Evolutionary conservation across 2,329 filamentous ascomycete species (phyloP).

Genomic region (Colletotrichum godetiae): DNA sequence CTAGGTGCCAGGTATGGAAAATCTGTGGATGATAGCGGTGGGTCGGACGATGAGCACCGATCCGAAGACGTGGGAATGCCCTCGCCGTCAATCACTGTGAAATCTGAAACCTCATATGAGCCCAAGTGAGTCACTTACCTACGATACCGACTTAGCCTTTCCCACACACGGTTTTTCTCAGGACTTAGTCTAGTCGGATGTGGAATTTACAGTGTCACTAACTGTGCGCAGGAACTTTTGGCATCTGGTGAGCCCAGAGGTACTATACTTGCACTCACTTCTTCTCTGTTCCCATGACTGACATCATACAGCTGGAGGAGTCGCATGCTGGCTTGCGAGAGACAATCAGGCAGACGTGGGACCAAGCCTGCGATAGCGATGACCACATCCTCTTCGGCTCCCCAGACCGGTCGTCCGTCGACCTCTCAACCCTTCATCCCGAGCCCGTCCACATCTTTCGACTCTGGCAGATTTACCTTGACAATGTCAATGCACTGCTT

Average conservation of each 20-base stretch:
- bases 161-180: no score
- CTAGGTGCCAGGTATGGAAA: not conserved
- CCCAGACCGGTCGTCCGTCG: not conserved
- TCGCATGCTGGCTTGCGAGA: not conserved
- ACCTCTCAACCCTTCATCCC: not conserved
- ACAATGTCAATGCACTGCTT: not conserved
- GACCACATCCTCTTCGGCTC: not conserved
- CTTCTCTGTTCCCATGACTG: not conserved
- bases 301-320: not conserved
- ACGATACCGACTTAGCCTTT: not conserved
- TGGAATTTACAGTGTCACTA: not conserved
- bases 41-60: constrained; percentile 43
- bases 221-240: not conserved
- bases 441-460: not conserved
- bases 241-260: not conserved
- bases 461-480: not conserved
- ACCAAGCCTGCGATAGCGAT: not conserved
- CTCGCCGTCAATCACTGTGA: not conserved
- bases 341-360: not conserved
- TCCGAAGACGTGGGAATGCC: not conserved
- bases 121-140: not conserved
- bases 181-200: not conserved
- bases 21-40: constrained; percentile 56
- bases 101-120: not conserved
- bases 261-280: not conserved